These are phyloP conservation scores for Ascochyta clinopodiicola DNA, from an alignment of 2,329 filamentous ascomycete species.

Conservation along the genomic window DNA sequence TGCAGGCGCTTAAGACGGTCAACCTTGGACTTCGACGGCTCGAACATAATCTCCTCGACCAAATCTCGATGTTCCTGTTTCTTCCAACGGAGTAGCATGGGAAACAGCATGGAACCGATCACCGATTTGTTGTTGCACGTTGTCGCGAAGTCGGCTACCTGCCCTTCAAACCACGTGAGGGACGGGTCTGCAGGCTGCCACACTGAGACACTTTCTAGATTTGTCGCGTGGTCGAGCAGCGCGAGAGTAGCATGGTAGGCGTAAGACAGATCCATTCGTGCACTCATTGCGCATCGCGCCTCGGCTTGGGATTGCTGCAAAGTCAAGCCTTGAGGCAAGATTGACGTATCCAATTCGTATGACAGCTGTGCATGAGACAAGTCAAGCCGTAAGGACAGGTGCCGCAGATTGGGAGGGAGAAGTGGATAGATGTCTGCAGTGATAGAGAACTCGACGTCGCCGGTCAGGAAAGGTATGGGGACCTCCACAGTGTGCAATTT, in stretches of 20 bases:
- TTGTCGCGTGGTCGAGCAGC: conserved; percentile 24
- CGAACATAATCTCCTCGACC: conserved; percentile 27
- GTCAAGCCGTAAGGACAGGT: conserved; percentile 33
- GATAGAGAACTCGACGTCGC: conserved; percentile 32
- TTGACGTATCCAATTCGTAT: conserved; percentile 28
- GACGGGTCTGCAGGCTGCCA: conserved; percentile 38
- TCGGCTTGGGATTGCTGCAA: conserved; percentile 26
- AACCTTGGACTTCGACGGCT: conserved; percentile 8
- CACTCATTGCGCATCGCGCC: conserved; percentile 19
- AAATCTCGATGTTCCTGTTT: conserved; percentile 33
- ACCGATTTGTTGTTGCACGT: conserved; percentile 35
- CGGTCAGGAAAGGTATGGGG: conserved; percentile 34
- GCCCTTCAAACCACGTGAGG: conserved; percentile 31
- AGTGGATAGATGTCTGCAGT: conserved; percentile 26
- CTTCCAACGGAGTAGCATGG: conserved; percentile 32
- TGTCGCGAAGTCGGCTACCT: conserved; percentile 31
- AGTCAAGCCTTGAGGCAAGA: conserved; percentile 21
- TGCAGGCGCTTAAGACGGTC: conserved; percentile 16
- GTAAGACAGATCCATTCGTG: conserved; percentile 37
- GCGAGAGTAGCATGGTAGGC: conserved; percentile 28
- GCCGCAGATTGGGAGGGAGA: conserved; percentile 32
- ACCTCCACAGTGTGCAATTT: conserved; percentile 35
- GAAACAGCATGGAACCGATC: conserved; percentile 26
- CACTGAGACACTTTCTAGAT: conserved; percentile 31
- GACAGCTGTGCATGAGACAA: conserved; percentile 33